Conservation (phyloP, 2,329 filamentous ascomycete genomes). For the Lecanicillium sp. region DNA sequence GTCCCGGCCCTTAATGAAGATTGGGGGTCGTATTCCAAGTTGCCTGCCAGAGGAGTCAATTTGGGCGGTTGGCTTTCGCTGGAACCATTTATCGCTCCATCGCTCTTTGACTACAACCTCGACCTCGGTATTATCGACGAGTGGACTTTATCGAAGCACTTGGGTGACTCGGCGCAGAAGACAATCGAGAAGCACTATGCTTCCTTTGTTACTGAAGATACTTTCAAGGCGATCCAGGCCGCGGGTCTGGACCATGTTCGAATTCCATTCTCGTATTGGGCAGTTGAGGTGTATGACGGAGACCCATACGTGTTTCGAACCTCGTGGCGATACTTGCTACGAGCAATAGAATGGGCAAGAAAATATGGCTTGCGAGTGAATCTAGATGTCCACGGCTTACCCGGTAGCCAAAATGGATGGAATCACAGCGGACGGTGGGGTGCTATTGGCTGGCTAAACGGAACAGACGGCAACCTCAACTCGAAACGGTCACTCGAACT, state of each 20-base stretch:
- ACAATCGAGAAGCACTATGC: slow-evolving; percentile 89
- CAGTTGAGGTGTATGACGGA: slow-evolving; percentile 70
- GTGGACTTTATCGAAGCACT: slow-evolving; percentile 64
- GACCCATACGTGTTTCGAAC: slow-evolving; percentile 85
- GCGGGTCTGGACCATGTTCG: slow-evolving; percentile 96
- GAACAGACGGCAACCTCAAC: slow-evolving; percentile 73
- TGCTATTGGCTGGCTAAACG: slow-evolving; percentile 78
- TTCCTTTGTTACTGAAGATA: slow-evolving; percentile 74
- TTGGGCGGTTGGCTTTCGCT: slow-evolving; percentile 89
- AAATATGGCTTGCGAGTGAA: slow-evolving; percentile 90
- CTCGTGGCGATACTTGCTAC: slow-evolving; percentile 87
- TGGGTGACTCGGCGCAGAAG: slow-evolving; percentile 58
- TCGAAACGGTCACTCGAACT: slow-evolving; percentile 76
- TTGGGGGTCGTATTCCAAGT: slow-evolving; percentile 69
- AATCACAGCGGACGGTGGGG: slow-evolving; percentile 88
- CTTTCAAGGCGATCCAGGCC: slow-evolving; percentile 73
- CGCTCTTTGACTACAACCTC: slow-evolving; percentile 66
- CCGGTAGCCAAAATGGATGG: slow-evolving; percentile 95
- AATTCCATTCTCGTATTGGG: slow-evolving; percentile 94
- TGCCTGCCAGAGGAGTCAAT: slow-evolving; percentile 82
- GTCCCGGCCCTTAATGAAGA: slow-evolving; percentile 68
- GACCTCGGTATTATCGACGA: slow-evolving; percentile 71
- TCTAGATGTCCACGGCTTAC: slow-evolving; percentile 83
- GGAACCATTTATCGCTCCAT: slow-evolving; percentile 93
- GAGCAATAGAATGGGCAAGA: slow-evolving; percentile 87